Conservation (phyloP, 768 basidiomycete species). For the Xerocomellus amylosporus region DNA sequence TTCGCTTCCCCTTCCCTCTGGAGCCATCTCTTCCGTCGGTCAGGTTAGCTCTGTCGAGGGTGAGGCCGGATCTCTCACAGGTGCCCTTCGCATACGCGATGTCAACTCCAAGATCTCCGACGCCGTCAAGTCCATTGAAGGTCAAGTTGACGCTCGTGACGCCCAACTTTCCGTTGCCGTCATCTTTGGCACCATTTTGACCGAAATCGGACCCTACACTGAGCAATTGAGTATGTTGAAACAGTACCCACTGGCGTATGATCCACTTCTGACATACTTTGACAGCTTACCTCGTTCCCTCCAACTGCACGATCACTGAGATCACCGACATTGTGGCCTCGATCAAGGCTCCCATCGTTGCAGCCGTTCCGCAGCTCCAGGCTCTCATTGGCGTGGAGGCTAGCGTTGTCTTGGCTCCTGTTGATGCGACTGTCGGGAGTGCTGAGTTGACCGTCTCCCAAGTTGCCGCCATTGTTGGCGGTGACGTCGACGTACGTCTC, state of each 20-base stretch:
- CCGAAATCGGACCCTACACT: slow-evolving; percentile 14
- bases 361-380: slow-evolving; percentile 24
- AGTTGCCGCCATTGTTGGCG: slow-evolving; percentile 25
- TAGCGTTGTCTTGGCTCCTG: slow-evolving; percentile 25
- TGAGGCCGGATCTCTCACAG: too few relatives aligned
- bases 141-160: neutral
- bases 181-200: slow-evolving; percentile 24
- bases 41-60: neutral
- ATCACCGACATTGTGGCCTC: slow-evolving; percentile 21
- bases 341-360: slow-evolving; percentile 24
- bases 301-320: slow-evolving; percentile 29
- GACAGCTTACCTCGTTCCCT: slow-evolving; percentile 25
- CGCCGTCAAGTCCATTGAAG: too few relatives aligned
- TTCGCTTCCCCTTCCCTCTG: neutral
- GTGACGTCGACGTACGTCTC: slow-evolving; percentile 21
- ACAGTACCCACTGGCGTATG: too few relatives aligned
- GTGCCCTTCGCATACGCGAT: neutral
- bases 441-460: slow-evolving; percentile 26
- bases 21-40: neutral
- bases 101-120: too few relatives aligned
- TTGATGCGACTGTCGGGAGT: too few relatives aligned
- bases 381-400: slow-evolving; percentile 24
- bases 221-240: slow-evolving; percentile 28
- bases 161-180: slow-evolving; percentile 19
- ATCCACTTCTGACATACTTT: slow-evolving; percentile 1